Percentiles rank a stretch among this genome's conserved stretches.
Conservation (phyloP, 192 early-diverging fungal genomes). For the Entomortierella lignicola region DNA sequence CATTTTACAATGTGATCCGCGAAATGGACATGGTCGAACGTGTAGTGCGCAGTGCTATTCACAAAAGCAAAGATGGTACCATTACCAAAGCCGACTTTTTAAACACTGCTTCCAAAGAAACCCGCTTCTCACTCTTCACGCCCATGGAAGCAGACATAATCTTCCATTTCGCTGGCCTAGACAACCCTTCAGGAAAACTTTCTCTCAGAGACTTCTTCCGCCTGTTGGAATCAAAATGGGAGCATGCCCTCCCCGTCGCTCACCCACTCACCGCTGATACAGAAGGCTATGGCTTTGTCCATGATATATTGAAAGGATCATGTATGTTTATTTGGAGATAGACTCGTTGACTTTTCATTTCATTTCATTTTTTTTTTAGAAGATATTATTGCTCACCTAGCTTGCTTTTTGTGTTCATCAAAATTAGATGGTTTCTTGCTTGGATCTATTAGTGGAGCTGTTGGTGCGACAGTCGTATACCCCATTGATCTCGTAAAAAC, state of each 20-base stretch:
- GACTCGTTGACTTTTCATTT: neutral
- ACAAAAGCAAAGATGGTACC: conserved; percentile 57
- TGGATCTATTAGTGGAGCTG: conserved; percentile 91
- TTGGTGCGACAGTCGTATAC: conserved; percentile 96
- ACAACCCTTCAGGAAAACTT: conserved; percentile 60
- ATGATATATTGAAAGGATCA: conserved; percentile 47
- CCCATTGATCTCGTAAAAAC: conserved; percentile 99
- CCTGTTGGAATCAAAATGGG: conserved; percentile 67
- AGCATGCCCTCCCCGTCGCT: conserved; percentile 38
- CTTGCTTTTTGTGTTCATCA: neutral
- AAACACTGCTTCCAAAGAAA: conserved; percentile 61
- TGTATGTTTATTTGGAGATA: conserved; percentile 12
- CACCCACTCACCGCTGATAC: conserved; percentile 19
- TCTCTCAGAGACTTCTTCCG: conserved; percentile 62
- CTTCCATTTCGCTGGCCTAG: conserved; percentile 74
- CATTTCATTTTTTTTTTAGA: neutral
- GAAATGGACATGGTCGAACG: conserved; percentile 78
- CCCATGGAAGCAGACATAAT: conserved; percentile 81
- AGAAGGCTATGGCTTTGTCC: conserved; percentile 23
- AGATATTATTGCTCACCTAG: too few relatives aligned
- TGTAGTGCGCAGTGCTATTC: conserved; percentile 65
- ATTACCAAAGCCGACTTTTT: conserved; percentile 75
- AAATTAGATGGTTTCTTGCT: conserved; percentile 65
- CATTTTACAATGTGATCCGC: conserved; percentile 70
- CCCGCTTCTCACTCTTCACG: conserved; percentile 71